Evolutionary conservation across 169 alveolate species (phyloP), one percentile per base, ranked within the genome.

Genomic region (Cryptosporidium parvum): DNA sequence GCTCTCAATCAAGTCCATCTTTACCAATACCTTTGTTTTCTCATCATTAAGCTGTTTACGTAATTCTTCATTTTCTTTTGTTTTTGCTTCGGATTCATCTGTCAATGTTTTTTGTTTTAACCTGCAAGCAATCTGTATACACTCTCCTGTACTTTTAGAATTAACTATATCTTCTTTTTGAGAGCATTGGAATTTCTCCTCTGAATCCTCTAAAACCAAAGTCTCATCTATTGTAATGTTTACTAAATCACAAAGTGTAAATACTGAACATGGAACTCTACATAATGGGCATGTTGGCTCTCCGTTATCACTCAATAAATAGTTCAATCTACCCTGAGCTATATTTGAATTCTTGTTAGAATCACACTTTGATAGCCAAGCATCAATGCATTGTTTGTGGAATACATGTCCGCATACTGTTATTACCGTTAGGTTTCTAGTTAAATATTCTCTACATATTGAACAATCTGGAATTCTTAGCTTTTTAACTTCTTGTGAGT

Each of bases 321-420:
- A 53, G 39, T 45, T 59, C 29, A 75, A 44, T 35, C 86, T 75
- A 16, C 71, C 62, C 1, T 65, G 72, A 35, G 61, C 44, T 21
- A 56, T 4, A 23, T 16, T 33, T 12, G 53, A 56, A 59, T 29
- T 75, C 18, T 42, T 33, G 68, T 75, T 75, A 21, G 70, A 14
- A 31, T 53, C 71, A 37, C 69, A 75, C 12, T 39, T 75, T 10
- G 86, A 56, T 6, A 75, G 72, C 86, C 86, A 75, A 12, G 70
- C 53, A 56, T 75, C 86, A 9, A 75, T 75, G 33, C 86, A 75
- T 42, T 56, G 12, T 29, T 75, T 75, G 23, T 75, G 86, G 31
- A 75, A 75, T n/a, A 75, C 72, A 75, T 75, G 86, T 8, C 86
- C 86, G 42, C 86, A 75, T 23, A 75, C 86, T 52, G 86, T 75